phyloP scores from a whole-genome alignment of 2,329 filamentous ascomycete species.

The Tolypocladium ovalisporum region DNA sequence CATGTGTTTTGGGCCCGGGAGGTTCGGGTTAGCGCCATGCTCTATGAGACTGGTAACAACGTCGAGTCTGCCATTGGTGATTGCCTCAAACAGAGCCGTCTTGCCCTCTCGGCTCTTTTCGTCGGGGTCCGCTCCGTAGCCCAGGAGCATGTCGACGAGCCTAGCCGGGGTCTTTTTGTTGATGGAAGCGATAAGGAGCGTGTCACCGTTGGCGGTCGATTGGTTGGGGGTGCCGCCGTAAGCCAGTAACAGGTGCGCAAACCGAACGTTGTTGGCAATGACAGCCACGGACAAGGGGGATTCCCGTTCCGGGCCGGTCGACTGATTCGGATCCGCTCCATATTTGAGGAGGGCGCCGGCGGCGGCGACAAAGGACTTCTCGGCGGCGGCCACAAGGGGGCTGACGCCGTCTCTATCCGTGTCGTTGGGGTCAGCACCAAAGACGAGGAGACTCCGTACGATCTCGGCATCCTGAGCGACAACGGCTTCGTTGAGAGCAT shows the following conservation, averaged over 20 bases:
- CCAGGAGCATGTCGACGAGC: conserved; percentile 48
- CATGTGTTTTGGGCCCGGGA: conserved; percentile 58
- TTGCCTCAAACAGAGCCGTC: conserved; percentile 52
- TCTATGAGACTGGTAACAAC: conserved; percentile 39
- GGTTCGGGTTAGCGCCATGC: conserved; percentile 53
- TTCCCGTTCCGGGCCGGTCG: conserved; percentile 37
- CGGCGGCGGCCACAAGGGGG: conserved; percentile 39
- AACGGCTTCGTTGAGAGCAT: conserved; percentile 43
- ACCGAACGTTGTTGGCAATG: conserved; percentile 39
- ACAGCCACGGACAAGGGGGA: conserved; percentile 42
- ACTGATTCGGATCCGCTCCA: conserved; percentile 46
- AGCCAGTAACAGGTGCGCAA: conserved; percentile 48
- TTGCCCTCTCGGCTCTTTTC: conserved; percentile 49
- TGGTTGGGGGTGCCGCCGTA: conserved; percentile 49
- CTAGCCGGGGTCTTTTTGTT: conserved; percentile 43
- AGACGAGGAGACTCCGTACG: conserved; percentile 43
- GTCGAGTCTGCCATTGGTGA: conserved; percentile 43
- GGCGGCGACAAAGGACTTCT: conserved; percentile 42
- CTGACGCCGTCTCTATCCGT: conserved; percentile 36
- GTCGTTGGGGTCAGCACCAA: conserved; percentile 45
- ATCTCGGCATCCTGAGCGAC: conserved; percentile 39
- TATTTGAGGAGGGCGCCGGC: conserved; percentile 53
- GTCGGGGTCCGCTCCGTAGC: conserved; percentile 48
- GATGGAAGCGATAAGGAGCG: conserved; percentile 49
- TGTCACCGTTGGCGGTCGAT: conserved; percentile 44